Evolutionary conservation across 1,284 basidiomycete genomes (phyloP).

Genomic region (Pyrrhoderma noxium): DNA sequence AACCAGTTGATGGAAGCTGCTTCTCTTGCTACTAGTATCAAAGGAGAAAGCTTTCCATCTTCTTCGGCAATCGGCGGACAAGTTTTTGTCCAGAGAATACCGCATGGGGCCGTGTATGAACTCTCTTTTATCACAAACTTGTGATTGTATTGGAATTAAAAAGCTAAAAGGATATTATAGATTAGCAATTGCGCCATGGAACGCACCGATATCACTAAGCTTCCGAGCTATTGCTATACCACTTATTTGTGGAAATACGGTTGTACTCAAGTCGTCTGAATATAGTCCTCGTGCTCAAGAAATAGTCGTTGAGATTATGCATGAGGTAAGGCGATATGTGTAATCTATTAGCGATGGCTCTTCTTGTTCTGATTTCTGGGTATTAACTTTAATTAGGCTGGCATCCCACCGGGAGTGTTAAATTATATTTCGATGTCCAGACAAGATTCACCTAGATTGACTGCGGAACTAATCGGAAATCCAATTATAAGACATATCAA

Average conservation of each 20-base stretch:
- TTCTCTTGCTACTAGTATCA: slow-evolving; percentile 22
- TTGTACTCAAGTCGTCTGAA: slow-evolving; percentile 56
- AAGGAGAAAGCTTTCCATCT: slow-evolving; percentile 28
- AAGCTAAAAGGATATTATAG: slow-evolving; percentile 9
- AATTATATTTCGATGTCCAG: slow-evolving; percentile 50
- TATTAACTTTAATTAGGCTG: slow-evolving; percentile 33
- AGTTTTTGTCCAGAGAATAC: slow-evolving; percentile 27
- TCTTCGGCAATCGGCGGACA: slow-evolving; percentile 25
- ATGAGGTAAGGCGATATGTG: slow-evolving; percentile 28
- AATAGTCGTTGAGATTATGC: slow-evolving; percentile 42
- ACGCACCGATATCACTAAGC: slow-evolving; percentile 39
- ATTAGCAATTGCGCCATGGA: slow-evolving; percentile 30
- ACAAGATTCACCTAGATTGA: slow-evolving; percentile 37
- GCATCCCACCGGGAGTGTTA: slow-evolving; percentile 53
- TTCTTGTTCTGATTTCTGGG: neutral
- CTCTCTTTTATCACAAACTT: too few relatives aligned
- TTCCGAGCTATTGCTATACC: slow-evolving; percentile 46
- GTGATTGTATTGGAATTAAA: neutral
- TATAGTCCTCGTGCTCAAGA: slow-evolving; percentile 44
- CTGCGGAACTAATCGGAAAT: slow-evolving; percentile 49
- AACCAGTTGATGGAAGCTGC: slow-evolving; percentile 20
- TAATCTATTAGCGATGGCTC: neutral
- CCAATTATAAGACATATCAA: slow-evolving; percentile 41
- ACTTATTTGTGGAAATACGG: slow-evolving; percentile 57
- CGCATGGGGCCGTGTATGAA: slow-evolving; percentile 30